A percentile compares a stretch with the other conserved stretches of the same genome.
Evolutionary conservation across 2,329 filamentous ascomycete genomes (phyloP).

Genomic region (Fonsecaea pedrosoi): DNA sequence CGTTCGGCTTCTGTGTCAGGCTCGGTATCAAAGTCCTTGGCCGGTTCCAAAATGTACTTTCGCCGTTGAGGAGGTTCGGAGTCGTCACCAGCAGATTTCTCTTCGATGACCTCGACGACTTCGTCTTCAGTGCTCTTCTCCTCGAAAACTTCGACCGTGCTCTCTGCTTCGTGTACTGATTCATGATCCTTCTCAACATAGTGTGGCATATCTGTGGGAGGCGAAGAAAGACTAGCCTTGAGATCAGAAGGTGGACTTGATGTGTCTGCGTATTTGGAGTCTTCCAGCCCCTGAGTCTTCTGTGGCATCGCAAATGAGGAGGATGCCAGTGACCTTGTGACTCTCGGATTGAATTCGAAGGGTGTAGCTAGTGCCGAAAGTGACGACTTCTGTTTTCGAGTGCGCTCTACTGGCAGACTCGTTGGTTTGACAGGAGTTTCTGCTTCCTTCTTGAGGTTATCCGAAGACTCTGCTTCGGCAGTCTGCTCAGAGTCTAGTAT

Average conservation of each 20-base stretch:
- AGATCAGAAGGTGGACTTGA: slow-evolving; percentile 33
- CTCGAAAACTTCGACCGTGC: slow-evolving; percentile 29
- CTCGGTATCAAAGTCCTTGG: slow-evolving; percentile 9
- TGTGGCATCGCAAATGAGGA: slow-evolving; percentile 22
- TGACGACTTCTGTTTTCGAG: slow-evolving; percentile 59
- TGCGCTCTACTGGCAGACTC: slow-evolving; percentile 2
- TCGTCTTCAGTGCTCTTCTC: slow-evolving; percentile 27
- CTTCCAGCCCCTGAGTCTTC: slow-evolving; percentile 29
- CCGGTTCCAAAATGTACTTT: not conserved
- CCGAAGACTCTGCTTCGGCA: slow-evolving; percentile 11
- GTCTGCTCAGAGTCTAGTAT: slow-evolving; percentile 11
- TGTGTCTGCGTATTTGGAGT: slow-evolving; percentile 33
- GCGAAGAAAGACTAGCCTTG: slow-evolving; percentile 40
- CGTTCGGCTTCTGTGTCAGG: slow-evolving; percentile 16
- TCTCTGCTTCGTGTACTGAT: slow-evolving; percentile 25
- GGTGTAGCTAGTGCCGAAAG: slow-evolving; percentile 74
- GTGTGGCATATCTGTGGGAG: slow-evolving; percentile 27
- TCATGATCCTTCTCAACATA: slow-evolving; percentile 20
- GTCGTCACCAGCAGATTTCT: slow-evolving; percentile 19
- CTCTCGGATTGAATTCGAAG: slow-evolving; percentile 62
- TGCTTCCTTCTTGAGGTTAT: slow-evolving; percentile 13
- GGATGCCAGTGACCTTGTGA: slow-evolving; percentile 42
- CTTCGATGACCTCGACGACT: slow-evolving; percentile 21
- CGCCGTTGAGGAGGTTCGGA: not conserved
- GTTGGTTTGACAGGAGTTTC: slow-evolving; percentile 2